Base-by-base conservation (phyloP, 2,329 filamentous ascomycete species). In the Trichoderma guizhouense region DNA sequence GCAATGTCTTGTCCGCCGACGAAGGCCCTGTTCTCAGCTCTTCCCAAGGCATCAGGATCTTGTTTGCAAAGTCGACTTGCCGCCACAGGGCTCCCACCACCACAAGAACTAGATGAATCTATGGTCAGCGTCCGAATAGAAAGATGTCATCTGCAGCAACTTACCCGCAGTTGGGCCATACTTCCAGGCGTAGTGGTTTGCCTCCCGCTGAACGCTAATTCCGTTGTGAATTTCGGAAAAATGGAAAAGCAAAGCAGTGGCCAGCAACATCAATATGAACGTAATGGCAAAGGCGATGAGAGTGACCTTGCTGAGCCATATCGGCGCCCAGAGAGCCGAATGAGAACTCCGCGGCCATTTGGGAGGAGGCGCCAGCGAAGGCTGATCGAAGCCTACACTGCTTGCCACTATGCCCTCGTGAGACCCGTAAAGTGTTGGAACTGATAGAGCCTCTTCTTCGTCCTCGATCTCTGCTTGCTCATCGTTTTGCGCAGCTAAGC, bases 111-210 rank as follows among this genome's bases (percentile, higher is more conserved):
- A 53, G 0, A 32, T 18, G 8, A 6, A 4, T 2, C 3, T 53
- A 32, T 21, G 15, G n/a, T 62, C 39, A 69, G 55, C 21, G 14
- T 6, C 0, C 21, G 15, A 21, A 30, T 11, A 26, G 5, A 61
- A 7, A 28, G 8, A 14, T 60, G 5, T 0, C 5, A 26, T 47
- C n/a, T 28, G 0, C 5, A 53, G 36, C 3, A 1, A 11, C 57
- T 53, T 62, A 69, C 67, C 67, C 53, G 67, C 67, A 12, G 67
- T 69, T 36, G 67, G 67, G 28, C 67, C 67, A 21, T 69, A 69
- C 11, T 62, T 69, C 67, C 67, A 69, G 28, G 57, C 67, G 18
- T 69, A 69, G 11, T 69, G 67, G 21, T 69, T 69, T n/a, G 67
- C 67, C 57, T 69, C 67, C 28, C 57, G 21, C 14, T 69, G 67